Base-by-base conservation (phyloP, 192 early-diverging fungal genomes). In the Jimgerdemannia lactiflua region DNA sequence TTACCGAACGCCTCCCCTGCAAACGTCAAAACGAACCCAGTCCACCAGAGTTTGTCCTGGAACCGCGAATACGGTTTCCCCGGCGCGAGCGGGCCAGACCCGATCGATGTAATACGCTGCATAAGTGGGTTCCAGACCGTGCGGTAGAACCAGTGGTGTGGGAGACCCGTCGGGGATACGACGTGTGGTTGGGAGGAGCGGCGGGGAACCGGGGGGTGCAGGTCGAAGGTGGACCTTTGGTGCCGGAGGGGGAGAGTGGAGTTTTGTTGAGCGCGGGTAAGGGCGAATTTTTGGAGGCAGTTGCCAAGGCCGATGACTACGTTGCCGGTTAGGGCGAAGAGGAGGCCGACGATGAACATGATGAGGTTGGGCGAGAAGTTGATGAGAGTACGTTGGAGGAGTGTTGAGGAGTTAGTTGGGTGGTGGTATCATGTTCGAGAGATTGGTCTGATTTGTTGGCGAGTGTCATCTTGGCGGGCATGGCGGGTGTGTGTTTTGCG, bases 261-360 rank as follows among this genome's bases (percentile, higher is more conserved):
- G 14, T 3, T 17, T 42, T 65, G 4, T 11, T 49, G 39, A 3
- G 49, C 77, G n/a, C 70, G 54, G 29, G 67, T 59, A 39, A 79
- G 63, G 14, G 77, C 77, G 69, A 70, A 74, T 70, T 79, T 79
- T 41, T 79, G 77, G 41, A 79, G 70, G 40, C 67, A 67, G 29
- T 79, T 79, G 64, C 77, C 77, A 7, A 74, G 49, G 19, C 77
- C 77, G 14, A 79, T 79, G 18, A 79, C 68, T 69, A 73, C 68
- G 71, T 79, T 79, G 41, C 77, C 77, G 9, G 69, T 73, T 39
- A 79, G 71, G 17, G 77, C 77, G 29, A 69, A 75, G 67, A 68
- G 18, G 19, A 68, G 67, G 67, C 67, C 67, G 40, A 68, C 67
- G 9, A 68, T 39, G 29, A 68, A 39, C 19, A 68, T 20, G 67